Percentiles rank a stretch among this genome's conserved stretches.
Conservation (phyloP, 331 rosid genomes). For the Quercus tomentella region DNA sequence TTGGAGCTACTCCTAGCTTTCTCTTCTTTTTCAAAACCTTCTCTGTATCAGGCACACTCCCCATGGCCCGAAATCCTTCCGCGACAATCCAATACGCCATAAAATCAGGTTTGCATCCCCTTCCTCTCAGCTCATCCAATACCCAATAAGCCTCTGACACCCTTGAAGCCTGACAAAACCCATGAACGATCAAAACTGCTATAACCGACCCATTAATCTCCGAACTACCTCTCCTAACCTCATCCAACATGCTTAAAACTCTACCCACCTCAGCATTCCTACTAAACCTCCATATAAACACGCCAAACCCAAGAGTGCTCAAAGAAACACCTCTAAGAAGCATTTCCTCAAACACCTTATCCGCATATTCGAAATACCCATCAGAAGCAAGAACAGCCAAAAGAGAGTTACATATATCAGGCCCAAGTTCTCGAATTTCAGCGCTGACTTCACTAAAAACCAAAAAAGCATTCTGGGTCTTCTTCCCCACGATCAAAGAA, state of each 20-base stretch:
- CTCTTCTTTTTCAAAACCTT: slow-evolving; percentile 87
- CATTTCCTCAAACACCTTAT: slow-evolving; percentile 69
- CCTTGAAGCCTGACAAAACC: slow-evolving; percentile 57
- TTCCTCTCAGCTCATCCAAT: slow-evolving; percentile 61
- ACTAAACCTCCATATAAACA: slow-evolving; percentile 60
- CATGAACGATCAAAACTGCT: slow-evolving; percentile 61
- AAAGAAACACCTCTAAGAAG: slow-evolving; percentile 33
- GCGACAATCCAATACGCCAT: slow-evolving; percentile 85
- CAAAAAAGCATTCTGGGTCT: slow-evolving; percentile 46
- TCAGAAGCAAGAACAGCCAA: slow-evolving; percentile 67
- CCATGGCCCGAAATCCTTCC: slow-evolving; percentile 38
- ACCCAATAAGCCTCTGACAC: slow-evolving; percentile 54
- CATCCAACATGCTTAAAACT: slow-evolving; percentile 46
- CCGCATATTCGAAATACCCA: slow-evolving; percentile 49
- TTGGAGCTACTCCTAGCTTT: slow-evolving; percentile 88
- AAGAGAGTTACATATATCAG: slow-evolving; percentile 51
- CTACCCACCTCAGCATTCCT: slow-evolving; percentile 33
- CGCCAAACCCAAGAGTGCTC: slow-evolving; percentile 77
- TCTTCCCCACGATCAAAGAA: slow-evolving; percentile 45
- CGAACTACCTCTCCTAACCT: slow-evolving; percentile 37
- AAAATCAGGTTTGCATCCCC: slow-evolving; percentile 88
- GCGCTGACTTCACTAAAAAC: slow-evolving; percentile 32
- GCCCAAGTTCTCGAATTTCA: slow-evolving; percentile 33
- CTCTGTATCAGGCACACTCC: slow-evolving; percentile 56
- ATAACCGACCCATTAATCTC: slow-evolving; percentile 68